These are phyloP conservation scores for Exophiala spinifera DNA, from an alignment of 2,329 filamentous ascomycete genomes.

Conservation along the genomic window DNA sequence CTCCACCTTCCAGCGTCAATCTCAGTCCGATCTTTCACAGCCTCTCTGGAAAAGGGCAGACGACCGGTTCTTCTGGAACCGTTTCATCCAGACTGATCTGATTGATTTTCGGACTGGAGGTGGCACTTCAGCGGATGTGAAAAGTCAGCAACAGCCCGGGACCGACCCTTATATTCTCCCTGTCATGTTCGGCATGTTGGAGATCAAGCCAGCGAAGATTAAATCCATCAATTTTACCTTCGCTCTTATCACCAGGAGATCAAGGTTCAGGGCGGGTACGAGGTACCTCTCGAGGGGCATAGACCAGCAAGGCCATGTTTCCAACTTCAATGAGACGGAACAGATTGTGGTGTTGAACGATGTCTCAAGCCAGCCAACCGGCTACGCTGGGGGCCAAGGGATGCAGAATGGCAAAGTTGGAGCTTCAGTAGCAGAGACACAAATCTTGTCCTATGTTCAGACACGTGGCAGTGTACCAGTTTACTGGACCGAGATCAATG, in stretches of 20 bases:
- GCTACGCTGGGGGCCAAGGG: conserved; percentile 72
- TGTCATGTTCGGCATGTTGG: conserved; percentile 93
- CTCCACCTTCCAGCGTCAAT: conserved; percentile 93
- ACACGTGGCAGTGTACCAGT: conserved; percentile 94
- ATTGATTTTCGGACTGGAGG: conserved; percentile 76
- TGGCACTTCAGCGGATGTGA: conserved; percentile 45
- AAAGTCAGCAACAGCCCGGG: conserved; percentile 61
- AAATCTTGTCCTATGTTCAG: conserved; percentile 92
- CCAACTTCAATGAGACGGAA: conserved; percentile 98
- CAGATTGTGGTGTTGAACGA: conserved; percentile 90
- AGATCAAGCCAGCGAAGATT: conserved; percentile 81
- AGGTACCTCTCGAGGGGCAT: conserved; percentile 93
- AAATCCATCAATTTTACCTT: conserved; percentile 83
- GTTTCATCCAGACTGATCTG: conserved; percentile 83
- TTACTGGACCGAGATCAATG: conserved; percentile 95
- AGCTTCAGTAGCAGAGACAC: conserved; percentile 67
- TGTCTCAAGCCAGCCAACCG: conserved; percentile 67
- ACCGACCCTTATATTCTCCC: conserved; percentile 91
- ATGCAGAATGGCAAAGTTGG: conserved; percentile 71
- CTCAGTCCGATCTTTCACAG: conserved; percentile 65
- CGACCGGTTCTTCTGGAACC: conserved; percentile 99
- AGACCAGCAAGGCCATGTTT: conserved; percentile 90
- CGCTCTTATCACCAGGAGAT: conserved; percentile 82
- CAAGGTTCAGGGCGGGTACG: conserved; percentile 82
- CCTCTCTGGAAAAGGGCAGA: conserved; percentile 91